Base-by-base conservation (phyloP, 805 yeast species). In the Schwanniomyces sp. region DNA sequence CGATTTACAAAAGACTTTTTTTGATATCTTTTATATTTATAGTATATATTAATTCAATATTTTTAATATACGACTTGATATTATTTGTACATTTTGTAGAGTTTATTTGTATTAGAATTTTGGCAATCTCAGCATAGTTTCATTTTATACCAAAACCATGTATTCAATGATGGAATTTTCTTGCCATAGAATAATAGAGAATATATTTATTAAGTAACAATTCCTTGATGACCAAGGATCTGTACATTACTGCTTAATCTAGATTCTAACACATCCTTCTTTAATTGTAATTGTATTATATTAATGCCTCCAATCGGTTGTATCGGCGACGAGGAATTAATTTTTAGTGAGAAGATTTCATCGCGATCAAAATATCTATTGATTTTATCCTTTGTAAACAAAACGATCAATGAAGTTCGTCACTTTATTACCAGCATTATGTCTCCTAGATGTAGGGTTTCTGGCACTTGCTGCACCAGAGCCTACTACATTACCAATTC, bases 91-190 rank as follows among this genome's bases (percentile, higher is more conserved):
- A 11, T 18, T 21, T 18, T 21, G 40, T 37, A 37, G 40, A 37
- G 12, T 21, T 39, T 17, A 26, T 14, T 21, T 26, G n/a, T 14
- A 2, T 37, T 45, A 44, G 40, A 43, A 43, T 29, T 37, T 47
- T 65, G 74, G 75, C 75, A 69, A 66, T 59, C 71, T 69, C 58
- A 69, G 75, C 76, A 72, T 72, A 72, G 76, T 72, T 70, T 72
- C 76, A 68, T 71, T 63, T 49, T 53, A 64, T 66, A 63, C 65
- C 46, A 46, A 21, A 37, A 44, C 25, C 43, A 56, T 69, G 72
- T 67, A 66, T 64, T 58, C 50, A 67, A 71, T 69, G 76, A 71
- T 71, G 76, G 76, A 70, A 67, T 64, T 66, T 63, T 52, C 60
- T 67, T 71, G 76, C 75, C 76, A 63, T 46, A 71, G 63, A 70